Evolutionary conservation across 139 green algal species (phyloP), one percentile per base, ranked within the genome.

Genomic region (Choricystis sp.): DNA sequence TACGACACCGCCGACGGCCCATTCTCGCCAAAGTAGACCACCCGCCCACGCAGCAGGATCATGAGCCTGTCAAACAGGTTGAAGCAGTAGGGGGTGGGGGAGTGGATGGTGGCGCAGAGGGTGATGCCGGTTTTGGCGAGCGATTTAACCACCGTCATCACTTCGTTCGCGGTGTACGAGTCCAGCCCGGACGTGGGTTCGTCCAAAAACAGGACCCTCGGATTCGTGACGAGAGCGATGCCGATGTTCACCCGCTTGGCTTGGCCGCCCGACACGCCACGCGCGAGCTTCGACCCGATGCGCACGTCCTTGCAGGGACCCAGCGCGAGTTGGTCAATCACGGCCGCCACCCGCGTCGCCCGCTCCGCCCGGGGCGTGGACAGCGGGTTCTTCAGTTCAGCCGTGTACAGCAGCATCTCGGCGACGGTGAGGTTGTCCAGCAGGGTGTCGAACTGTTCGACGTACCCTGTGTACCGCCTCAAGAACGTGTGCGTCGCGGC

Each of bases 391-490:
- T 90, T 88, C 40, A 94, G 75, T 66, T 90, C 82, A 1, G 79
- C 80, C 0, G 82, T 92, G 76, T 94, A 94, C 66, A 88, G 56
- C 31, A 94, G 71, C 83, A 89, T 89, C 69, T 90, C 77, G n/a
- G 59, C 14, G n/a, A 82, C 74, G 55, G 1, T 24, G 63, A 89
- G 70, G 49, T 73, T 83, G 23, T 70, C 68, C 27, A 86, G 69
- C 64, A 86, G 70, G 4, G 75, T 81, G 57, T 82, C 76, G 69
- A 71, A 74, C 62, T 85, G 79, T 62, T 78, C 74, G 28, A 81
- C 77, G 64, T 81, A 84, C 1, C 75, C 72, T 20, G 68, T 74
- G 60, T 72, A 73, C 29, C 68, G 60, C 19, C 64, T 26, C 19
- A 79, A 49, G 57, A 79, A 79, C 2, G 67, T 49, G 22, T 60